phyloP scores from a whole-genome alignment of 768 basidiomycete genomes.

The Baorangia bicolor region DNA sequence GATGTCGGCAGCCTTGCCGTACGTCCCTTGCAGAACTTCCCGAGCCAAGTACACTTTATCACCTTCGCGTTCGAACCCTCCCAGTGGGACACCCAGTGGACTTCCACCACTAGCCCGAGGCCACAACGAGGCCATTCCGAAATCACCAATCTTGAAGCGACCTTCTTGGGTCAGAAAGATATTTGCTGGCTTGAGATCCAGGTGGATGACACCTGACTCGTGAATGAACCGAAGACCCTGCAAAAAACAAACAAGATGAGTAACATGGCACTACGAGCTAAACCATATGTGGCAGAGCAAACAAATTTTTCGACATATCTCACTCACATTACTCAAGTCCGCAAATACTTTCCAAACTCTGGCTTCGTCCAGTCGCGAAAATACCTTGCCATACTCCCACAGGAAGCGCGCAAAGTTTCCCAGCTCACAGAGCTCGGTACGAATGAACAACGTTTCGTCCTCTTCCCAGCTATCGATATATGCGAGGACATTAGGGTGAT shows the following conservation, averaged over 20 bases:
- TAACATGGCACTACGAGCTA: conserved; percentile 25
- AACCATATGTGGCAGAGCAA: conserved; percentile 19
- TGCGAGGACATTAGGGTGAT: conserved; percentile 79
- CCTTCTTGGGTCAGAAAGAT: conserved; percentile 88
- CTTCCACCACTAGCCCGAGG: conserved; percentile 51
- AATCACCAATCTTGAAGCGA: conserved; percentile 95
- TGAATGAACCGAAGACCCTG: conserved; percentile 91
- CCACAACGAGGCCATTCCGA: conserved; percentile 97
- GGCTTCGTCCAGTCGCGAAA: conserved; percentile 85
- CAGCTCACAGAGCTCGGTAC: conserved; percentile 90
- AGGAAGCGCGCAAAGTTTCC: conserved; percentile 92
- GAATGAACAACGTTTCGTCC: conserved; percentile 82
- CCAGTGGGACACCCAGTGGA: conserved; percentile 36
- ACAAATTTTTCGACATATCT: neutral
- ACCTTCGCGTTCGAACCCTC: conserved; percentile 90
- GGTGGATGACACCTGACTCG: conserved; percentile 82
- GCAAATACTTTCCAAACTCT: conserved; percentile 95
- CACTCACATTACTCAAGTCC: conserved; percentile 84
- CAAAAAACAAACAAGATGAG: conserved; percentile 24
- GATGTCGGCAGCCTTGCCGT: conserved; percentile 92
- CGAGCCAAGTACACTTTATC: conserved; percentile 97
- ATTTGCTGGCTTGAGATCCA: conserved; percentile 97
- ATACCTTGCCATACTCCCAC: conserved; percentile 83
- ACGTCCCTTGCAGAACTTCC: conserved; percentile 88
- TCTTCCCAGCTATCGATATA: conserved; percentile 98